Evolutionary conservation across 805 yeast species (phyloP), one percentile per base, ranked within the genome.

Genomic region (Pichia phayaonensis): DNA sequence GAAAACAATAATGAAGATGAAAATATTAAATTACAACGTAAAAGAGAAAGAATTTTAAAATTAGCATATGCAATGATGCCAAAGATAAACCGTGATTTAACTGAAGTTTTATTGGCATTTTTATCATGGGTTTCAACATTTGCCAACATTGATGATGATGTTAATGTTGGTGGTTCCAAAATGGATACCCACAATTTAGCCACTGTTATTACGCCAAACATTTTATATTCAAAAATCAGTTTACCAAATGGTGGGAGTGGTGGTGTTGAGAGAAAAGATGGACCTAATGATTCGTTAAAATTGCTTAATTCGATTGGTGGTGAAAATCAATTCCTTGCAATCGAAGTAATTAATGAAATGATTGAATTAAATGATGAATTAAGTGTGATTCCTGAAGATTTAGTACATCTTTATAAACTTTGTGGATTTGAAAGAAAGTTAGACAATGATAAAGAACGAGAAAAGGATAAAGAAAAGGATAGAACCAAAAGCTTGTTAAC

Each of bases 161-260:
- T 90, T 61, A 95, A 89, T 58, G 90, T 86, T 57, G 79, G 82
- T 24, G 94, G 94, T 0, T 89, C 97, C 3, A 94, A 92, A 70
- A 94, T 94, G 99, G 97, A 92, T 64, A 80, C 86, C 34, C 96
- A 90, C 63, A 94, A 94, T 65, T 74, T 94, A 55, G 96, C 99
- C 2, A 94, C 98, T 0, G 99, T 94, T 2, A 76, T 94, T 46
- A 86, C 97, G 0, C 99, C 99, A 1, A 94, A 90, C 61, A 83
- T 94, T 43, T 72, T 95, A 40, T 84, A 84, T 58, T 68, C 84
- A 1, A 77, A 36, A 18, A 38, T 40, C 23, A 31, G 40, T 23
- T 16, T 6, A 5, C 23, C 24, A 11, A 16, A 26, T 21, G 11
- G 7, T n/a, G 8, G 16, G 22, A 22, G 4, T 18, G 21, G 34